phyloP scores from a whole-genome alignment of 129 eudicot genomes.

The Lonicera japonica region DNA sequence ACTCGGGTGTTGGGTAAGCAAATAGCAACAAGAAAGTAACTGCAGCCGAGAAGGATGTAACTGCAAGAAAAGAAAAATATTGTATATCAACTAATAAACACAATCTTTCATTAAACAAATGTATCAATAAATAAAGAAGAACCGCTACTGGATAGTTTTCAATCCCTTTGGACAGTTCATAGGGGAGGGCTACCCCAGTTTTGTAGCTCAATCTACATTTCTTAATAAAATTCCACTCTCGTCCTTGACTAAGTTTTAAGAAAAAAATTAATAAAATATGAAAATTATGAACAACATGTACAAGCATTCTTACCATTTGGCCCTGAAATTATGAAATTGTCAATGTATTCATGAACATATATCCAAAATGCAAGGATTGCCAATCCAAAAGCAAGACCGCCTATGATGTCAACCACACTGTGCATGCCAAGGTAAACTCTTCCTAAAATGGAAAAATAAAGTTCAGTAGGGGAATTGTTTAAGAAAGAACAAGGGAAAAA shows the following conservation, averaged over 20 bases:
- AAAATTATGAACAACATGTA: neutral
- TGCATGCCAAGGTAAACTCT: conserved; percentile 97
- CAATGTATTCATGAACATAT: conserved; percentile 46
- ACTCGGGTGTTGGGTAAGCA: conserved; percentile 96
- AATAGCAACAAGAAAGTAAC: conserved; percentile 75
- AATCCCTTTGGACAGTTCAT: no score
- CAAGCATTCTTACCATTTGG: conserved; percentile 62
- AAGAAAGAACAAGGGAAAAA: neutral
- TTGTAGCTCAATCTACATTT: no score
- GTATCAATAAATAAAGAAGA: no score
- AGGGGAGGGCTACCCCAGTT: no score
- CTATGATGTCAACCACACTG: conserved; percentile 70
- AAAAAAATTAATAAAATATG: no score
- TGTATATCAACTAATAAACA: conserved; percentile 2
- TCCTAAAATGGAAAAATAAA: conserved; percentile 37
- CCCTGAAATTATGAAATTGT: conserved; percentile 61
- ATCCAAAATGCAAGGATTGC: conserved; percentile 78
- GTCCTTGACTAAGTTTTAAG: no score
- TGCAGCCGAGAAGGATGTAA: conserved; percentile 83
- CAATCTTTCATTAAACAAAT: neutral
- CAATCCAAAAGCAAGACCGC: conserved; percentile 76
- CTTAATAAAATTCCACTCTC: no score
- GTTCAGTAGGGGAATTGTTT: conserved; percentile 1
- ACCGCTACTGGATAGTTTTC: no score
- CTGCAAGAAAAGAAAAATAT: conserved; percentile 36